These are phyloP conservation scores for Xylariaceae sp. DNA, from an alignment of 2,329 filamentous ascomycete species.

Conservation along the genomic window DNA sequence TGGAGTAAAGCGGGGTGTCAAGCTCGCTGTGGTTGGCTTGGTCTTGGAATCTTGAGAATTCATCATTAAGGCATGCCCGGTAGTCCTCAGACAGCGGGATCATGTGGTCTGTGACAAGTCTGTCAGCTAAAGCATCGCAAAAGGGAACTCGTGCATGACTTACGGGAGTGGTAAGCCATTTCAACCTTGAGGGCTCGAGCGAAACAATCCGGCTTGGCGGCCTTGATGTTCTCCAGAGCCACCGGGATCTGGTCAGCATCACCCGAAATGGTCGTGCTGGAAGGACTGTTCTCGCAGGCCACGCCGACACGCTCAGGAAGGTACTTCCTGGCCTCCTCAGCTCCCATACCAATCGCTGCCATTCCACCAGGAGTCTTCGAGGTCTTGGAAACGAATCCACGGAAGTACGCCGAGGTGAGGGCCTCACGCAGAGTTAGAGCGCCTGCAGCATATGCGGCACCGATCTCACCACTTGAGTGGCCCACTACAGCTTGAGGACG, in stretches of 20 bases:
- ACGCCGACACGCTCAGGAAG: conserved; percentile 27
- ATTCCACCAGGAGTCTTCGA: conserved; percentile 31
- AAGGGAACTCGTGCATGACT: background rate
- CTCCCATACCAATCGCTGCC: conserved; percentile 37
- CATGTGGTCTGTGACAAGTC: conserved; percentile 21
- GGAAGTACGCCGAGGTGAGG: conserved; percentile 38
- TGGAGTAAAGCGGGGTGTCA: conserved; percentile 13
- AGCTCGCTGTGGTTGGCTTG: too few species aligned
- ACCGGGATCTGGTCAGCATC: conserved; percentile 22
- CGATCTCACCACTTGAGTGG: conserved; percentile 38
- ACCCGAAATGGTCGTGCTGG: conserved; percentile 31
- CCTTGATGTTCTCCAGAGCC: conserved; percentile 29
- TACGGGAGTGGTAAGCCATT: conserved; percentile 40
- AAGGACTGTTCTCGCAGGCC: conserved; percentile 32
- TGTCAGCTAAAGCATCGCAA: background rate
- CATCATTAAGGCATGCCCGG: background rate
- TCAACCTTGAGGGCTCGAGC: conserved; percentile 35
- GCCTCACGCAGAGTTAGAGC: conserved; percentile 34
- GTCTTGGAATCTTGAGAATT: too few species aligned
- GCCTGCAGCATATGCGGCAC: conserved; percentile 39
- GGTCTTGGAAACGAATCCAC: conserved; percentile 32
- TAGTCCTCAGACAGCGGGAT: conserved; percentile 19
- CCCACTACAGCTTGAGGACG: conserved; percentile 16
- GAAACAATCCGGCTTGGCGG: conserved; percentile 28
- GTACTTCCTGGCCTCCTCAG: conserved; percentile 27